Evolutionary conservation across 441 rosid species (phyloP), one percentile per base, ranked within the genome.

Genomic region (Capsella rubella): DNA sequence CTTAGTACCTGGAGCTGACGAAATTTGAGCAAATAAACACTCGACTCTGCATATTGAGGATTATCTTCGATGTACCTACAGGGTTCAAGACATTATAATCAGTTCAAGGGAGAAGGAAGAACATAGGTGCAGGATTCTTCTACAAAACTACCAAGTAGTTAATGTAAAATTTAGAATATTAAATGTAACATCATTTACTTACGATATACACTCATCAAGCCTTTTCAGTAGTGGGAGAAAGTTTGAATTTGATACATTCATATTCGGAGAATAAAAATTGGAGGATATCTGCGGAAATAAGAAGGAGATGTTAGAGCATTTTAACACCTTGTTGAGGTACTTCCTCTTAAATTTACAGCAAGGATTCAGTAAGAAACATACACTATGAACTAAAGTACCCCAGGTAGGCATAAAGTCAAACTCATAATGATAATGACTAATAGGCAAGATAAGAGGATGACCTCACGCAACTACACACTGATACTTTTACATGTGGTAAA

Each of bases 31-130:
- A 95, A 83, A 87, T 92, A 92, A 72, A 91, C 93, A 75, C 89
- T 84, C 6, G 99, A 92, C 83, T 95, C 99, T 49, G 98, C 98
- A 83, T 90, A 95, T 56, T 92, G 98, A 11, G 90, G 99, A 79
- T 92, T 95, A 80, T 81, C 83, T 78, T 92, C 98, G 49, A 93
- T 89, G 75, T 95, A 95, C 81, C 99, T 95, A 67, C 25, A 72
- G 37, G 54, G 57, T 27, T 34, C 74, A 2, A 32, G 35, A 32
- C 35, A 32, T 32, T 32, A 32, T 32, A 32, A 32, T 6, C 8
- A 32, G 35, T 32, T 32, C 35, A 32, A 32, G 45, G 54, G 64
- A 35, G 47, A 51, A 28, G 59, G 64, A 14, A 61, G 27, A 68
- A 16, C 16, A 32, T 51, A 14, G 47, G 54, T 1, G 18, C 8